Base-by-base conservation (phyloP, 78 protist species). In the Capsaspora owczarzaki region DNA sequence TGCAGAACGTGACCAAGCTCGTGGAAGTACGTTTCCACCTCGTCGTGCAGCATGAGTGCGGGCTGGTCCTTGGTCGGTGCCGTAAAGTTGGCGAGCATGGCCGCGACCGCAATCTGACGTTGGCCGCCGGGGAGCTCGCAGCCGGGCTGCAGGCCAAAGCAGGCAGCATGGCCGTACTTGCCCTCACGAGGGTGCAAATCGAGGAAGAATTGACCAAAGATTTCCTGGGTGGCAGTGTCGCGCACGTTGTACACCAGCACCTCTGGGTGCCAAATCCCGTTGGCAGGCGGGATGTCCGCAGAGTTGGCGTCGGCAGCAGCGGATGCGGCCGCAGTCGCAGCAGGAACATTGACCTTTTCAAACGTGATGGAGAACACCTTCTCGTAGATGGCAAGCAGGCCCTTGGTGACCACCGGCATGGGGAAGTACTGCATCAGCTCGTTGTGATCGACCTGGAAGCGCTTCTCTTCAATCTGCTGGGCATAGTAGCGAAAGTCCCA, bases 151-250 rank as follows among this genome's bases (percentile, higher is more conserved):
- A 81, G 82, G 23, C 82, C 81, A 31, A 70, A 84, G 70, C 78
- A 70, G 3, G 84, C 84, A 22, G 90, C 90, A 60, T 89, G 92
- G 33, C 79, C 70, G 81, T 76, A 89, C 84, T 89, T 85, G 35
- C 87, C 83, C 22, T 85, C 90, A 53, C 93, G 78, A 43, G 93
- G 93, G 79, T 74, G 79, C 61, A 90, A 53, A 61, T 90, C 94
- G n/a, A 90, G 74, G 61, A 80, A 85, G 79, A 87, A 77, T 25
- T 70, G n/a, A 25, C 93, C 93, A 25, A 68, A 16, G n/a, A 84
- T 35, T 37, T 66, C 75, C 38, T 61, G 40, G 16, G 71, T 37
- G 22, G 0, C 85, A 0, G 46, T 2, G 42, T 84, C 85, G 51
- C 0, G 8, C 33, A 87, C 85, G 53, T 3, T 1, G 69, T 25